A percentile compares a stretch with the other conserved stretches of the same genome.
Evolutionary conservation across 768 basidiomycete species (phyloP).

Genomic region (Phaffia tasmanica): DNA sequence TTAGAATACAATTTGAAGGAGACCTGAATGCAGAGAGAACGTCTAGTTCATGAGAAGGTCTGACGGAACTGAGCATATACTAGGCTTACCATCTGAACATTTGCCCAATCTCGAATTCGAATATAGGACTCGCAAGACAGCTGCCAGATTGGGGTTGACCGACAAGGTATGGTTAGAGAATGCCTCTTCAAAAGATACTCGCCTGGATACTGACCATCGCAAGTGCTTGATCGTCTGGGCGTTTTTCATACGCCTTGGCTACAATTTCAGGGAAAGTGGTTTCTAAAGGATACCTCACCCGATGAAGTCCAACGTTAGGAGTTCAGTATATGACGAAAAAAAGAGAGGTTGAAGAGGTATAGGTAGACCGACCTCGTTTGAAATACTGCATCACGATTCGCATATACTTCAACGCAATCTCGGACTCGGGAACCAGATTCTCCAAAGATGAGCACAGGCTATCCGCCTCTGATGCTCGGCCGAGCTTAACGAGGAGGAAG

Average conservation of each 20-base stretch:
- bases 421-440: not conserved
- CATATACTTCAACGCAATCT: constrained; percentile 11
- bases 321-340: not conserved
- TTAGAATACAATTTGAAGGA: constrained; percentile 72
- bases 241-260: too few species aligned
- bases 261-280: too few species aligned
- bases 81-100: constrained; percentile 15
- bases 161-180: too few species aligned
- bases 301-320: too few species aligned
- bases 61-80: not conserved
- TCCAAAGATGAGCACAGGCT: constrained; percentile 1
- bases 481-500: not conserved
- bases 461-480: not conserved
- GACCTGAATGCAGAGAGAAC: constrained; percentile 44
- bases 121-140: constrained; percentile 6
- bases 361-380: constrained; percentile 8
- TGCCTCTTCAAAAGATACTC: too few species aligned
- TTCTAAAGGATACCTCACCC: too few species aligned
- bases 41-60: not conserved
- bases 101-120: constrained; percentile 12
- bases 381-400: constrained; percentile 15
- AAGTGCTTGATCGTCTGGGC: too few species aligned
- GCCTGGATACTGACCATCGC: too few species aligned
- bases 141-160: too few species aligned
- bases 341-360: constrained; percentile 1